A percentile compares a stretch with the other conserved stretches of the same genome.
phyloP scores from a whole-genome alignment of 1,284 basidiomycete genomes.

The Ganoderma multipileum region DNA sequence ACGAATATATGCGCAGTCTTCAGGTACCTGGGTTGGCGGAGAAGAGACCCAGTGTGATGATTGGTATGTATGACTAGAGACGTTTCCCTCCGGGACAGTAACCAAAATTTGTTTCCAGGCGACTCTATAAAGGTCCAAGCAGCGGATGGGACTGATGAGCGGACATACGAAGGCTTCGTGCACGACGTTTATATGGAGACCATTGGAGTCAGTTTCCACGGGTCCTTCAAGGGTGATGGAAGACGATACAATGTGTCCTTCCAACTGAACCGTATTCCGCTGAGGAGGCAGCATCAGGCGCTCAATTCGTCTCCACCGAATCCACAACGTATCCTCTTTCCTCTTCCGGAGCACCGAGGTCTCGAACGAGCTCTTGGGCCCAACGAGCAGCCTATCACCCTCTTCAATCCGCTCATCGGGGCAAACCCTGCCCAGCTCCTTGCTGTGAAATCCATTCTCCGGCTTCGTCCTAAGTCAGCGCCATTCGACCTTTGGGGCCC shows the following conservation, averaged over 20 bases:
- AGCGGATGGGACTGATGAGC: conserved; percentile 44
- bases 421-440: conserved; percentile 58
- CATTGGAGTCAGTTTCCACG: conserved; percentile 61
- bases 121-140: conserved; percentile 62
- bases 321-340: conserved; percentile 50
- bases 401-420: conserved; percentile 52
- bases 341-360: conserved; percentile 40
- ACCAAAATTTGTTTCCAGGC: conserved; percentile 42
- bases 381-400: conserved; percentile 27
- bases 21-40: conserved; percentile 68
- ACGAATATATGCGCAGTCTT: conserved; percentile 45
- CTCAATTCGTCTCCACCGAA: conserved; percentile 48
- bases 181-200: conserved; percentile 57
- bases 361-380: conserved; percentile 22
- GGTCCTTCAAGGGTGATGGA: conserved; percentile 46
- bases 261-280: conserved; percentile 58
- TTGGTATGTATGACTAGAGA: conserved; percentile 44
- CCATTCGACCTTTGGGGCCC: conserved; percentile 73
- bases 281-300: conserved; percentile 64
- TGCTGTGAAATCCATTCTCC: conserved; percentile 60
- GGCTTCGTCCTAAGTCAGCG: conserved; percentile 50
- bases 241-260: conserved; percentile 56
- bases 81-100: neutral
- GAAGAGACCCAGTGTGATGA: conserved; percentile 59
- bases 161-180: conserved; percentile 67